Evolutionary conservation across 176 grass and related monocot genomes (phyloP).

Genomic region (Calamus simplicifolius): DNA sequence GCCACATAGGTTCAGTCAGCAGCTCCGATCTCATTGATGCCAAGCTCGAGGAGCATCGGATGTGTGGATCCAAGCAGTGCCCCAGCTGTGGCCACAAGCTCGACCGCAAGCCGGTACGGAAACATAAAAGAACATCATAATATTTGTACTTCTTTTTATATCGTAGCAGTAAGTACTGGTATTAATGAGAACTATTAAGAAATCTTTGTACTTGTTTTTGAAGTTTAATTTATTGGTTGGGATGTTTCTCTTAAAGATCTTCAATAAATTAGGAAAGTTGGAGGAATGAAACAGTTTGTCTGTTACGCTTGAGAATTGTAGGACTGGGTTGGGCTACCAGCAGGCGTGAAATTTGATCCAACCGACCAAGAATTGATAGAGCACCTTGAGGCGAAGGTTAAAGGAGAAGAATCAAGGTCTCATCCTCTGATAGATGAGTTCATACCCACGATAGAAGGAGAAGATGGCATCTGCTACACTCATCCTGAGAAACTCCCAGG

Average conservation of each 20-base stretch:
- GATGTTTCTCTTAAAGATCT: no score
- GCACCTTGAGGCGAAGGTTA: constrained; percentile 87
- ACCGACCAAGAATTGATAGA: constrained; percentile 94
- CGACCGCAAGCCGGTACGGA: constrained; percentile 74
- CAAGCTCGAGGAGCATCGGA: constrained; percentile 92
- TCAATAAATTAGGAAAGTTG: no score
- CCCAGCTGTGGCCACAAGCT: constrained; percentile 80
- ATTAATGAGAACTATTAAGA: no score
- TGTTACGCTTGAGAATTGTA: constrained; percentile 8
- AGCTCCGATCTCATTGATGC: constrained; percentile 85
- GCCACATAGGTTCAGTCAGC: constrained; percentile 33
- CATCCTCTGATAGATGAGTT: constrained; percentile 96
- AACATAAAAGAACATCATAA: no score
- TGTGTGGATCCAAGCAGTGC: constrained; percentile 65
- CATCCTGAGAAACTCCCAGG: constrained; percentile 99
- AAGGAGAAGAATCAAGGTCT: constrained; percentile 60
- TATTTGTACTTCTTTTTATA: no score
- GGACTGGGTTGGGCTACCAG: constrained; percentile 88
- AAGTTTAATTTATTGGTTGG: no score
- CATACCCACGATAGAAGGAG: constrained; percentile 92
- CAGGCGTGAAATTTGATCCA: constrained; percentile 97
- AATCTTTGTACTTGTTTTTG: no score
- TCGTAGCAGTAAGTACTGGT: no score
- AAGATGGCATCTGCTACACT: constrained; percentile 98
- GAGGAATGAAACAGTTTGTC: background rate